Base-by-base conservation (phyloP, 169 alveolate genomes). In the Cryptosporidium ryanae region DNA sequence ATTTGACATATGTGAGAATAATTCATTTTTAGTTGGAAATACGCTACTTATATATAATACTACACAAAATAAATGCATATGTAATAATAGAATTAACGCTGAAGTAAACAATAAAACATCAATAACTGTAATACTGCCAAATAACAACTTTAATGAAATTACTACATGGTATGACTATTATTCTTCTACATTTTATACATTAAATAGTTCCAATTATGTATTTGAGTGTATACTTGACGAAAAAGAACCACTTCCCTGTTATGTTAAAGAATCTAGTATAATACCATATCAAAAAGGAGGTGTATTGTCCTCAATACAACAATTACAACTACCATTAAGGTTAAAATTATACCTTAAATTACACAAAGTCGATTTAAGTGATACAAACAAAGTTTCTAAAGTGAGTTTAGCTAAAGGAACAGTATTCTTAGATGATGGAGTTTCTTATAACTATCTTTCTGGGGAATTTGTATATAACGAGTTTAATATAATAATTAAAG, bases 161-260 rank as follows among this genome's bases (percentile, higher is more conserved):
- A 76, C 87, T 31, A 23, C 63, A 12, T 76, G 87, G 87, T 76
- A 76, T 50, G 87, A 76, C 7, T 76, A 59, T 32, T 57, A 76
- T 27, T 59, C 68, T 6, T 44, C 23, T 29, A 76, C 38, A 31
- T 54, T 10, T 48, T 61, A 44, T 76, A 55, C 59, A 25, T 23
- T 76, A 15, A 29, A 43, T 15, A 46, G 23, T 43, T 27, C 18
- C 23, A 59, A 76, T 31, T 61, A 57, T 43, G 18, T 76, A 29
- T 27, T 55, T 29, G 87, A 76, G 10, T 76, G 59, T 76, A 12
- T 61, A 17, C 18, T 59, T 13, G 27, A 59, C 23, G 27, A 18
- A 12, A 23, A 46, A 10, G 17, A 49, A 13, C 44, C 68, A 10
- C 27, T 61, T 38, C 87, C 87, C 17, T 76, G 87, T n/a, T 76